phyloP scores from a whole-genome alignment of 1,284 basidiomycete genomes.

The Pholiota adiposa region DNA sequence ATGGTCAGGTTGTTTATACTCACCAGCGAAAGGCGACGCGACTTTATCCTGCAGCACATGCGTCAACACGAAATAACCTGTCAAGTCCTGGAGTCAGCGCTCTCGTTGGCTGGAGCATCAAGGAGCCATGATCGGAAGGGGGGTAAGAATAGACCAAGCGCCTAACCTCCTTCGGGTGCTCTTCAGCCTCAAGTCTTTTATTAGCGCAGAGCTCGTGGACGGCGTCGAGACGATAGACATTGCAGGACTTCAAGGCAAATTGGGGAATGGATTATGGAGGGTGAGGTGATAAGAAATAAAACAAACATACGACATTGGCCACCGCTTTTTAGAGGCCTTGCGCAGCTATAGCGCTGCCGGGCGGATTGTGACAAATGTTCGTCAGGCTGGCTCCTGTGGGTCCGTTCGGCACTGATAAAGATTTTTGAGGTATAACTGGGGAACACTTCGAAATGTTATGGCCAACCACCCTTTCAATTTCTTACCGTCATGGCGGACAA shows the following conservation, averaged over 20 bases:
- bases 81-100: background rate
- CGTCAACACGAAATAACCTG: constrained; percentile 22
- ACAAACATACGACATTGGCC: too few species aligned
- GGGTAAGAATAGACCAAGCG: background rate
- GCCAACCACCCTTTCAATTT: too few species aligned
- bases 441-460: too few species aligned
- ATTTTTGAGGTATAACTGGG: background rate
- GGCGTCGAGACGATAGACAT: background rate
- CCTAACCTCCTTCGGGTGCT: constrained; percentile 1
- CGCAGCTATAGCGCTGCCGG: background rate
- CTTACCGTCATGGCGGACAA: too few species aligned
- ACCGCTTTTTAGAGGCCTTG: background rate
- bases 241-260: too few species aligned
- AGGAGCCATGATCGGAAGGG: too few species aligned
- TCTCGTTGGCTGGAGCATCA: too few species aligned
- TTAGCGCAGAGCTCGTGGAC: background rate
- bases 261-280: too few species aligned
- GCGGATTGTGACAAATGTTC: background rate
- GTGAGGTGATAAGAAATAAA: background rate
- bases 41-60: constrained; percentile 12
- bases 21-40: constrained; percentile 18
- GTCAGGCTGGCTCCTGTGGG: background rate
- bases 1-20: background rate
- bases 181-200: background rate
- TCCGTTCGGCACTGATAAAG: background rate